These are phyloP conservation scores for Creolimax fragrantissima DNA, from an alignment of 78 protist genomes.

Conservation along the genomic window DNA sequence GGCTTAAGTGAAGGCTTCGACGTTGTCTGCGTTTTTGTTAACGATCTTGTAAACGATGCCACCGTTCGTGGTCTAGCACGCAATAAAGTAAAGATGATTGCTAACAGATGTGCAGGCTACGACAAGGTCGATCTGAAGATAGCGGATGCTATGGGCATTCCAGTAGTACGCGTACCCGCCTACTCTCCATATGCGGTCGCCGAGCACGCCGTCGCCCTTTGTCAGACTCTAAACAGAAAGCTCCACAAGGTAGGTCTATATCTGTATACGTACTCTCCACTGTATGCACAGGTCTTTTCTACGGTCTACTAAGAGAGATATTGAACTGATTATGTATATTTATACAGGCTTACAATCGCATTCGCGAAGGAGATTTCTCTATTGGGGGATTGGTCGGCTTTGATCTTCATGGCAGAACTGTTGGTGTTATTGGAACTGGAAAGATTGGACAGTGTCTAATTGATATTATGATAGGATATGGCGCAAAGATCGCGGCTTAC, in stretches of 20 bases:
- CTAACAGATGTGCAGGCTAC: conserved; percentile 73
- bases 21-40: conserved; percentile 20
- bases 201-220: conserved; percentile 63
- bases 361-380: conserved; percentile 55
- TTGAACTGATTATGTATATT: too few species aligned
- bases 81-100: conserved; percentile 24
- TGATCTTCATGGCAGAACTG: conserved; percentile 47
- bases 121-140: conserved; percentile 57
- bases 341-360: conserved; percentile 62
- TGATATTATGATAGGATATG: conserved; percentile 25
- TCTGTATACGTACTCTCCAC: too few species aligned
- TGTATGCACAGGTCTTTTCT: too few species aligned
- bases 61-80: background rate
- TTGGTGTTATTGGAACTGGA: conserved; percentile 58
- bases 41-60: background rate
- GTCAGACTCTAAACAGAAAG: conserved; percentile 58
- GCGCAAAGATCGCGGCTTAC: conserved; percentile 33
- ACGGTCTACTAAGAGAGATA: too few species aligned
- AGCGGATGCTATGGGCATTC: conserved; percentile 44
- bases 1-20: background rate
- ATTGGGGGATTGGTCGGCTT: conserved; percentile 63
- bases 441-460: conserved; percentile 50
- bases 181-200: conserved; percentile 80
- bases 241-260: too few species aligned
- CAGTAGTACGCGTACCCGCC: conserved; percentile 66